Conservation (phyloP, 2,329 filamentous ascomycete genomes). For the Pezicula carpinea region DNA sequence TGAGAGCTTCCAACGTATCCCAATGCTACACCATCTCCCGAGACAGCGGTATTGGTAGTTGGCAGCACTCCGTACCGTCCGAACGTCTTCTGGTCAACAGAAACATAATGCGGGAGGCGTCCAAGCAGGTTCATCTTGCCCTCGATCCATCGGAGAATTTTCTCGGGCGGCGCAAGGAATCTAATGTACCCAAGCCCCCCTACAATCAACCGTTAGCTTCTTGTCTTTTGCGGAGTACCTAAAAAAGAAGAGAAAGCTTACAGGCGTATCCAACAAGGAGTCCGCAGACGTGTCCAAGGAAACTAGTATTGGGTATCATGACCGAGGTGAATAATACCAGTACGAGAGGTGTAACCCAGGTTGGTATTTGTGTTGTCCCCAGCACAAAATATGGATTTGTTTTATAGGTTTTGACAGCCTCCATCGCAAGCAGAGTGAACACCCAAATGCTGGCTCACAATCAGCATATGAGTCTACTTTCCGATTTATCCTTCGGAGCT, state of each 20-base stretch:
- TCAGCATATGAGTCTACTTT: constrained; percentile 15
- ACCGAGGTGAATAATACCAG: constrained; percentile 70
- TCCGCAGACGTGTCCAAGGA: constrained; percentile 82
- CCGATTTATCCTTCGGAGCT: constrained; percentile 15
- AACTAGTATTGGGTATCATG: constrained; percentile 74
- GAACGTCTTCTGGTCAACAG: constrained; percentile 92
- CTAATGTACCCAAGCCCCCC: constrained; percentile 85
- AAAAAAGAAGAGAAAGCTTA: constrained; percentile 38
- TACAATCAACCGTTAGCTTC: constrained; percentile 33
- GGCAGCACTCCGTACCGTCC: constrained; percentile 88
- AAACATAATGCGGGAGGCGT: constrained; percentile 85
- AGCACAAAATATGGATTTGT: constrained; percentile 73
- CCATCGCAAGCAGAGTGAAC: constrained; percentile 78
- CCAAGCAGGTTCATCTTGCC: constrained; percentile 80
- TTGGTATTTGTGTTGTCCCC: constrained; percentile 67
- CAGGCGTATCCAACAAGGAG: constrained; percentile 82
- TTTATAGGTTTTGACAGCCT: constrained; percentile 81
- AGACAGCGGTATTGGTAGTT: constrained; percentile 37
- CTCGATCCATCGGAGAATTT: constrained; percentile 82
- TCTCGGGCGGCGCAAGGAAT: constrained; percentile 84
- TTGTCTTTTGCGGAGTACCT: neutral
- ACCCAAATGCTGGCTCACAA: constrained; percentile 70
- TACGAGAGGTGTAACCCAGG: constrained; percentile 84
- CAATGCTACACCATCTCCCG: constrained; percentile 41
- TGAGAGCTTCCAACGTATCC: constrained; percentile 62